A percentile compares a stretch with the other conserved stretches of the same genome.
These are phyloP conservation scores for Saccharomyces eubayanus DNA, from an alignment of 805 yeast genomes.

Conservation along the genomic window DNA sequence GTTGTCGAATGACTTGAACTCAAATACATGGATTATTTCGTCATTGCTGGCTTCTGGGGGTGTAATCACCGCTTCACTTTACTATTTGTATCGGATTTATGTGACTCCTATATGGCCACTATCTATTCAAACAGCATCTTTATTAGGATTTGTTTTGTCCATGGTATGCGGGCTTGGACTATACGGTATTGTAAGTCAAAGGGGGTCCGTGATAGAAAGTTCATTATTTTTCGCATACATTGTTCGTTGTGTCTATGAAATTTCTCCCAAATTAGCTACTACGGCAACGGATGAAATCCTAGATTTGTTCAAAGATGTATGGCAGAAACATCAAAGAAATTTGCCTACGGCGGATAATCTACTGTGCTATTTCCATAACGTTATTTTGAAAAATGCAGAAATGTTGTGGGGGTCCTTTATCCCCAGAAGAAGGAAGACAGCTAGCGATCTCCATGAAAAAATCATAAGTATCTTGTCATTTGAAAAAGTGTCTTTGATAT, in stretches of 20 bases:
- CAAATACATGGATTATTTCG: constrained; percentile 74
- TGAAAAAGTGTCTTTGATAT: constrained; percentile 8
- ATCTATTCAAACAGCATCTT: constrained; percentile 65
- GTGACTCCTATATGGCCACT: constrained; percentile 65
- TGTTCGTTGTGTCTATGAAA: constrained; percentile 85
- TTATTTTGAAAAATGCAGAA: constrained; percentile 21
- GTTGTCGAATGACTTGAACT: constrained; percentile 42
- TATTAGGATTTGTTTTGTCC: constrained; percentile 80
- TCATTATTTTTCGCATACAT: constrained; percentile 82
- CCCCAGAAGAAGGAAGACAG: constrained; percentile 10
- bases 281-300: constrained; percentile 39
- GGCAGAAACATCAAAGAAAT: constrained; percentile 30
- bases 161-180: constrained; percentile 64
- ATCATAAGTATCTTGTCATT: not conserved
- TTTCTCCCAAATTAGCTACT: constrained; percentile 79
- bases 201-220: constrained; percentile 86
- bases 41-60: constrained; percentile 66
- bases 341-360: constrained; percentile 30
- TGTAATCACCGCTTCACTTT: constrained; percentile 65
- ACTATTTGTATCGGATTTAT: constrained; percentile 76
- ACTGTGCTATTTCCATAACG: constrained; percentile 24
- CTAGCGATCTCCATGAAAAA: constrained; percentile 1
- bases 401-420: constrained; percentile 23
- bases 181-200: constrained; percentile 74
- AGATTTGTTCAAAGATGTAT: constrained; percentile 32